Percentiles rank a stretch among this genome's conserved stretches.
Evolutionary conservation across 2,329 filamentous ascomycete species (phyloP).

Genomic region (Colletotrichum caudatum): DNA sequence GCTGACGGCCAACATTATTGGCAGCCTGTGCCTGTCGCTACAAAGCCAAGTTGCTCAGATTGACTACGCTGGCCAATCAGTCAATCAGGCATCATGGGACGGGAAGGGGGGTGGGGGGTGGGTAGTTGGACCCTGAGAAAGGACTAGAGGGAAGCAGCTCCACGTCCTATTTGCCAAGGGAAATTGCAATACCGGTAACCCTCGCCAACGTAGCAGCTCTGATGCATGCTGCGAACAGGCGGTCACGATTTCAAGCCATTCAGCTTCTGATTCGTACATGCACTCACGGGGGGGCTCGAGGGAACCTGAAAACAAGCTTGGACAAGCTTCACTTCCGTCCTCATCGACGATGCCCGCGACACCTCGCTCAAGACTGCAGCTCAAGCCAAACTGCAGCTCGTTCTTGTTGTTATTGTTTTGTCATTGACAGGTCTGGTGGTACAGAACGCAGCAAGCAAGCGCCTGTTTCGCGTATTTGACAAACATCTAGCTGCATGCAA

Average conservation of each 20-base stretch:
- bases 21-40: conserved; percentile 29
- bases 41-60: conserved; percentile 31
- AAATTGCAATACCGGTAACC: conserved; percentile 1
- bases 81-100: conserved; percentile 25
- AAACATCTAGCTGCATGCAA: conserved; percentile 1
- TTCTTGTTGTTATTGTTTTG: not conserved
- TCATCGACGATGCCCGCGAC: not conserved
- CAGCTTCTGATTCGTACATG: conserved; percentile 1
- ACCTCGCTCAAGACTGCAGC: not conserved
- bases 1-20: not conserved
- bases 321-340: conserved; percentile 18
- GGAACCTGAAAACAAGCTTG: conserved; percentile 20
- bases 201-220: not conserved
- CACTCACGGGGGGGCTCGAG: not conserved
- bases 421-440: not conserved
- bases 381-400: conserved; percentile 1
- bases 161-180: conserved; percentile 13
- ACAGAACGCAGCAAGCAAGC: conserved; percentile 5
- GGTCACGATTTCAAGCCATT: not conserved
- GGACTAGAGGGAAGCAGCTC: conserved; percentile 12
- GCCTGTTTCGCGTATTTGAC: conserved; percentile 12
- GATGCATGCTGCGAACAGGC: conserved; percentile 4
- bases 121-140: conserved; percentile 33
- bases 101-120: not conserved
- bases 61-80: conserved; percentile 30